phyloP scores from a whole-genome alignment of 305 asterid species.

The Solanum hybrid region DNA sequence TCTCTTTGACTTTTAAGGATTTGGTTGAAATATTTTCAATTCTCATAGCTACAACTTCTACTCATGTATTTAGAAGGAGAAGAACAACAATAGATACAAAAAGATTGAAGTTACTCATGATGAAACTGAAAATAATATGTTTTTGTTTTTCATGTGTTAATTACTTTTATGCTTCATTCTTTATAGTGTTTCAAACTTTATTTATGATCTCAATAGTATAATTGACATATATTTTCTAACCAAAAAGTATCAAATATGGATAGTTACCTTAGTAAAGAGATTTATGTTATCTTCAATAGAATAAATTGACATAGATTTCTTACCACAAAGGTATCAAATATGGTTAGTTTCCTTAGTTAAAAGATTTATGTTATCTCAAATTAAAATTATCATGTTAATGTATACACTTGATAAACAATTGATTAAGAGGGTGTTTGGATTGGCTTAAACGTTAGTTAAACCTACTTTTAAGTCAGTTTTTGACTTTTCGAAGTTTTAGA shows the following conservation, averaged over 20 bases:
- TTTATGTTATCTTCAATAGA: not conserved
- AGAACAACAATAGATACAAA: not conserved
- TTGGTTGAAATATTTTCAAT: not conserved
- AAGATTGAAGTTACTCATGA: not conserved
- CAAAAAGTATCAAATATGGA: not conserved
- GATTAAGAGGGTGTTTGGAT: no score
- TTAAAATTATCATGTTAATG: not conserved
- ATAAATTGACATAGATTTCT: not conserved
- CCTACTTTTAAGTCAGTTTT: no score
- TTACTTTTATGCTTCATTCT: not conserved
- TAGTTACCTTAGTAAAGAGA: no score
- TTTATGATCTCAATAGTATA: not conserved
- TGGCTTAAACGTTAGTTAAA: no score
- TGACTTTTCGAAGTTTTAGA: no score
- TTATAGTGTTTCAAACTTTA: not conserved
- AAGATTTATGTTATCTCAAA: not conserved
- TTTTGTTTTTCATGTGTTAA: not conserved
- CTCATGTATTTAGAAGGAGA: not conserved
- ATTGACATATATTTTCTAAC: not conserved
- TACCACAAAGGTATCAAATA: not conserved
- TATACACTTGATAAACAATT: not conserved
- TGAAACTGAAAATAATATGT: not conserved
- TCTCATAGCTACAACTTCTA: not conserved
- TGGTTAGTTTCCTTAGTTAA: not conserved
- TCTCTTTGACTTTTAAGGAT: not conserved